These are phyloP conservation scores for Serendipita indica DNA, from an alignment of 768 basidiomycete species.

Conservation along the genomic window DNA sequence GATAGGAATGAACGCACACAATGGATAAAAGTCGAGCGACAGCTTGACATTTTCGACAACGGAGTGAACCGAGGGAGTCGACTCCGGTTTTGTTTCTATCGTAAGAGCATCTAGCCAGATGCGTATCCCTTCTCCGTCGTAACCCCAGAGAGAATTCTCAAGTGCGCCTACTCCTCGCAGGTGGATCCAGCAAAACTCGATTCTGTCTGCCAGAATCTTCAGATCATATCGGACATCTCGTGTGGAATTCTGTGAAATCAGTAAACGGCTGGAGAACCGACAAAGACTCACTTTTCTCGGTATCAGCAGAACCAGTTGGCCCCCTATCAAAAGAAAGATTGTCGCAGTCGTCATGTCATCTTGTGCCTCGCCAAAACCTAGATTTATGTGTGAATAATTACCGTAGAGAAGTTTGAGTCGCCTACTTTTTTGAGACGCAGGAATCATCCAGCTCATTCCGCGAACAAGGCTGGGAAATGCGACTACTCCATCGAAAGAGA, in stretches of 20 bases:
- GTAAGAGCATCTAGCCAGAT: slow-evolving; percentile 94
- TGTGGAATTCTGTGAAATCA: slow-evolving; percentile 37
- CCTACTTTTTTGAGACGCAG: slow-evolving; percentile 80
- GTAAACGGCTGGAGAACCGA: not conserved
- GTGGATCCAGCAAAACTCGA: slow-evolving; percentile 99
- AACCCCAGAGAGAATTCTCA: slow-evolving; percentile 97
- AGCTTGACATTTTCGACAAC: slow-evolving; percentile 93
- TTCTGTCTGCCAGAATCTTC: slow-evolving; percentile 90
- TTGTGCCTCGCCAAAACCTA: slow-evolving; percentile 86
- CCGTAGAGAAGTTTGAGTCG: slow-evolving; percentile 11
- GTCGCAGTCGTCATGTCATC: slow-evolving; percentile 89
- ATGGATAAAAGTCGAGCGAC: slow-evolving; percentile 83
- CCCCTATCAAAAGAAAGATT: slow-evolving; percentile 89
- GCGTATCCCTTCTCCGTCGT: slow-evolving; percentile 75
- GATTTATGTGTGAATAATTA: not conserved
- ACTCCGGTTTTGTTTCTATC: slow-evolving; percentile 36
- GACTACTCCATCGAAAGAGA: slow-evolving; percentile 84
- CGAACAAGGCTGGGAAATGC: slow-evolving; percentile 68
- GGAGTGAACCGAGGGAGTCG: slow-evolving; percentile 11
- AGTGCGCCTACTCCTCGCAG: slow-evolving; percentile 81
- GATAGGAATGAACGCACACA: slow-evolving; percentile 53
- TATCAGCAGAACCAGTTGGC: slow-evolving; percentile 73
- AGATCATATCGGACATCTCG: slow-evolving; percentile 88
- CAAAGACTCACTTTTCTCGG: slow-evolving; percentile 56
- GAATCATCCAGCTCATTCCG: slow-evolving; percentile 95